Conservation (phyloP, 495 filamentous ascomycete genomes). For the Hyphodiscus hymeniophilus region DNA sequence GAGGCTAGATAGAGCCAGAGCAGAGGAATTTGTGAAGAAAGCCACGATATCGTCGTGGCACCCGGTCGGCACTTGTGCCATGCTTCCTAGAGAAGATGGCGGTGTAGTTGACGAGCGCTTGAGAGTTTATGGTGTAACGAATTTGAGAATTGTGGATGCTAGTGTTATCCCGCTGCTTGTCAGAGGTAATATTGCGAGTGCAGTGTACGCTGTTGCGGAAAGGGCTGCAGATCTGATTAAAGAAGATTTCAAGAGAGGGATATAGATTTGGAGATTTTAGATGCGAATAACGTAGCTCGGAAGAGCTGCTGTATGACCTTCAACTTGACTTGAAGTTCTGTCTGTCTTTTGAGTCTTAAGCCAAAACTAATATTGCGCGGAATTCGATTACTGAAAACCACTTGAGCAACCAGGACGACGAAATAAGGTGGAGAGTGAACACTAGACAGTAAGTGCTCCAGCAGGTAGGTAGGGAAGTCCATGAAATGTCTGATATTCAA, state of each 20-base stretch:
- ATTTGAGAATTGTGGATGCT: conserved; percentile 44
- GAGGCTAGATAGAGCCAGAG: neutral
- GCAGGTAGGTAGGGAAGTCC: no score
- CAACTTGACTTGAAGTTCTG: no score
- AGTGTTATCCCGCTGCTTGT: conserved; percentile 43
- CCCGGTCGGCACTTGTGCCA: conserved; percentile 5
- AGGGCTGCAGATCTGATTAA: conserved; percentile 46
- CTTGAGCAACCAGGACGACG: no score
- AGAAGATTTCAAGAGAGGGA: conserved; percentile 14
- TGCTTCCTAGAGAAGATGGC: conserved; percentile 24
- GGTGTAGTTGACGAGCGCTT: conserved; percentile 44
- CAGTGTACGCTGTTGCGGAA: conserved; percentile 48
- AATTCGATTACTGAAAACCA: no score
- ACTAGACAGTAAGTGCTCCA: no score
- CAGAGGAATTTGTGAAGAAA: neutral
- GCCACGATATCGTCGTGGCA: conserved; percentile 1
- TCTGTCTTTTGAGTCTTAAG: no score
- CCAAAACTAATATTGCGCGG: no score
- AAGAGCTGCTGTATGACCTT: no score
- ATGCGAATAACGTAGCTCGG: no score
- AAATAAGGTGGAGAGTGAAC: no score
- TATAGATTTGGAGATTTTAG: no score
- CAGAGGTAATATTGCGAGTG: conserved; percentile 38
- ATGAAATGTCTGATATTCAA: no score
- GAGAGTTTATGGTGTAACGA: conserved; percentile 40